Percentiles rank a stretch among this genome's conserved stretches.
phyloP scores from a whole-genome alignment of 768 basidiomycete species.

The Royoungia palumana region DNA sequence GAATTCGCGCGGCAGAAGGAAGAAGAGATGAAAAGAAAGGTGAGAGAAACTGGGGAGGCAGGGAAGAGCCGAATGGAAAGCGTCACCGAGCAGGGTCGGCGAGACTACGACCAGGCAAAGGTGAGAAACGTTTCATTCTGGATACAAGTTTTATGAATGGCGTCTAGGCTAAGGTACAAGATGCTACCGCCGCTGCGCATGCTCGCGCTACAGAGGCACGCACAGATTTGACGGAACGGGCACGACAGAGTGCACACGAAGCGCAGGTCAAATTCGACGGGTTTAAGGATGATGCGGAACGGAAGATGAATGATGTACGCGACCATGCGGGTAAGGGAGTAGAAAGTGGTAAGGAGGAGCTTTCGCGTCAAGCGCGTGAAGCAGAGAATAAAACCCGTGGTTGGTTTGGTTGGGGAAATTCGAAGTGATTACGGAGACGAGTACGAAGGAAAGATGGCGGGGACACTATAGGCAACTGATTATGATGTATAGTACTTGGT shows the following conservation, averaged over 20 bases:
- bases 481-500: background rate
- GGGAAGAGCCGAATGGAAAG: conserved; percentile 31
- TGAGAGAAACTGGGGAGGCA: conserved; percentile 26
- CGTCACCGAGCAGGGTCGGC: conserved; percentile 27
- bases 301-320: conserved; percentile 22
- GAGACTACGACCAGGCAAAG: conserved; percentile 35
- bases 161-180: conserved; percentile 21
- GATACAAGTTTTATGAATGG: background rate
- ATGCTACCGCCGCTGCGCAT: conserved; percentile 10
- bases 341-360: conserved; percentile 30
- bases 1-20: conserved; percentile 31
- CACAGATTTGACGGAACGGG: conserved; percentile 23
- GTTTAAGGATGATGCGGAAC: conserved; percentile 26
- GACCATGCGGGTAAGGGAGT: conserved; percentile 25
- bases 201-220: conserved; percentile 21
- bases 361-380: conserved; percentile 18
- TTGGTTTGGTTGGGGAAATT: conserved; percentile 41
- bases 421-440: conserved; percentile 18
- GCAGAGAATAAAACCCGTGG: conserved; percentile 29
- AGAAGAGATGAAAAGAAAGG: conserved; percentile 31
- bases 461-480: background rate
- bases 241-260: conserved; percentile 24
- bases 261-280: conserved; percentile 23
- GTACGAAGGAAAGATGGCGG: background rate
- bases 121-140: conserved; percentile 16